A percentile compares a stretch with the other conserved stretches of the same genome.
These are phyloP conservation scores for Chlamydomonas sp. DNA, from an alignment of 139 green algal species.

Conservation along the genomic window DNA sequence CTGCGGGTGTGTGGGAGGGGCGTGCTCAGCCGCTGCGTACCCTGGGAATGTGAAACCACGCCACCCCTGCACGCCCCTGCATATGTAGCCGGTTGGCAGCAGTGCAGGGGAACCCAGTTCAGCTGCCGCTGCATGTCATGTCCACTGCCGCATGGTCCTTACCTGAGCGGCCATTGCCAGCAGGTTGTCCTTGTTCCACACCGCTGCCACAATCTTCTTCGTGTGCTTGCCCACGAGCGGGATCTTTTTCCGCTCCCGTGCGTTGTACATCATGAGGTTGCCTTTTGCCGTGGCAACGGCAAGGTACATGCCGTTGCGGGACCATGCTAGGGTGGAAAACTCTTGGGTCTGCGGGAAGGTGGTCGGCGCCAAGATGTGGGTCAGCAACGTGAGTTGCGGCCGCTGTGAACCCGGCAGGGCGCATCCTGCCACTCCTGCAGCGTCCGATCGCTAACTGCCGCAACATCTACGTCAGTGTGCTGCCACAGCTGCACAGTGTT, in stretches of 20 bases:
- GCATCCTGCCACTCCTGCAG: too few species aligned
- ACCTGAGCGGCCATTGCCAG: constrained; percentile 65
- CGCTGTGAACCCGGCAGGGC: too few species aligned
- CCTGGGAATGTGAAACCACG: too few species aligned
- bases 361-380: background rate
- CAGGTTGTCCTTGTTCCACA: constrained; percentile 69
- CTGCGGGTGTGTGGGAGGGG: background rate
- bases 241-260: constrained; percentile 61
- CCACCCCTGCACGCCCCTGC: too few species aligned
- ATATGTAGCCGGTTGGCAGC: too few species aligned
- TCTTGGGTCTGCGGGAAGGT: constrained; percentile 59
- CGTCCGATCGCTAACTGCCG: background rate
- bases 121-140: too few species aligned
- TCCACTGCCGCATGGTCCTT: constrained; percentile 21
- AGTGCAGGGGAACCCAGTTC: too few species aligned
- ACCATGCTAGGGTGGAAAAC: constrained; percentile 67
- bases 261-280: constrained; percentile 79
- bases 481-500: background rate
- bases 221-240: constrained; percentile 74
- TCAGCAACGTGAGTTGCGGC: background rate
- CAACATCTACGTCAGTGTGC: background rate
- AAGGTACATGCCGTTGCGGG: constrained; percentile 59
- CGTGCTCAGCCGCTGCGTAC: too few species aligned
- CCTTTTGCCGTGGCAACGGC: constrained; percentile 78
- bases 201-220: constrained; percentile 57